Percentiles rank a stretch among this genome's conserved stretches.
These are phyloP conservation scores for Fallopia convolvulus DNA, from an alignment of 148 eudicot genomes.

Conservation along the genomic window DNA sequence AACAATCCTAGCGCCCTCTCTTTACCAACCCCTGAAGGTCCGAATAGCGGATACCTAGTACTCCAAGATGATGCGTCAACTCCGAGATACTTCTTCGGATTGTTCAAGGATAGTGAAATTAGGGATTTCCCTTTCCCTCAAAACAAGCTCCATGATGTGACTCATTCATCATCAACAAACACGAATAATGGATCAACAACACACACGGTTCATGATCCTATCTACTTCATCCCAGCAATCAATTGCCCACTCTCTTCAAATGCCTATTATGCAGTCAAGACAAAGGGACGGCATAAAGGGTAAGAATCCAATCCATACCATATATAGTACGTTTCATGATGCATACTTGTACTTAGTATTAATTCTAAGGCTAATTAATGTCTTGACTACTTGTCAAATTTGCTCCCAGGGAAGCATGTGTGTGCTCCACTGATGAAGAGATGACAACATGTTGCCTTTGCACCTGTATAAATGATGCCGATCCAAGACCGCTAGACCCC, in stretches of 20 bases:
- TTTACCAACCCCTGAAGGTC: constrained; percentile 34
- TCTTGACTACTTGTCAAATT: neutral
- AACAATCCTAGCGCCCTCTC: constrained; percentile 31
- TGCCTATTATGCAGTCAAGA: constrained; percentile 20
- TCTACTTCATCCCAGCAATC: constrained; percentile 23
- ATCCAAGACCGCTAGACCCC: constrained; percentile 14
- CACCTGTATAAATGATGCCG: neutral
- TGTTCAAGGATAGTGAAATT: constrained; percentile 19
- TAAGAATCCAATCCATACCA: neutral
- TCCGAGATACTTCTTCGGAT: neutral
- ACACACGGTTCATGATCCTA: neutral
- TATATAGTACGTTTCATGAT: no score
- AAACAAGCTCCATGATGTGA: constrained; percentile 30
- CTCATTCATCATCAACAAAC: neutral
- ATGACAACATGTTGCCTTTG: constrained; percentile 24
- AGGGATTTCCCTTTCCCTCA: constrained; percentile 50
- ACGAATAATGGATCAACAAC: constrained; percentile 2
- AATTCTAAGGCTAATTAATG: no score
- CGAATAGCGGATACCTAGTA: constrained; percentile 46
- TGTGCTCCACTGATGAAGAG: constrained; percentile 40
- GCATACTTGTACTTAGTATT: no score
- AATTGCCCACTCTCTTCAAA: constrained; percentile 23
- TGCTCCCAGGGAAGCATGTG: constrained; percentile 18
- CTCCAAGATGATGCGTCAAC: constrained; percentile 49
- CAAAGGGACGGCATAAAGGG: constrained; percentile 19